phyloP scores from a whole-genome alignment of 2,329 filamentous ascomycete genomes.

The Curvularia verruculosa region DNA sequence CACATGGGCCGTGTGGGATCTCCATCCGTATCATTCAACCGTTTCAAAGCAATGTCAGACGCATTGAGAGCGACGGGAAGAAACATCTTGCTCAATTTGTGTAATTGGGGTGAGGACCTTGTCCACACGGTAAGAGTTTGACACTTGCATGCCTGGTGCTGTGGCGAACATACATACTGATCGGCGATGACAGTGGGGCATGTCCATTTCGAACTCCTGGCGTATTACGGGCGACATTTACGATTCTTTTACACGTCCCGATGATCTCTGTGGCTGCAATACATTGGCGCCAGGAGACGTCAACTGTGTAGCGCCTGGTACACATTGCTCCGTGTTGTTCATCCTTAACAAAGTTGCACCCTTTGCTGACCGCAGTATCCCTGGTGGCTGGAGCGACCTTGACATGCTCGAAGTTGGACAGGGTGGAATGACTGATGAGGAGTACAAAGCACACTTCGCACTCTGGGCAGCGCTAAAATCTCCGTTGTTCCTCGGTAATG shows the following conservation, averaged over 20 bases:
- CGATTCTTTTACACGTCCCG: conserved; percentile 38
- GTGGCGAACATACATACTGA: conserved; percentile 6
- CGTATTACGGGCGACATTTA: conserved; percentile 41
- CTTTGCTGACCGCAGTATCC: conserved; percentile 35
- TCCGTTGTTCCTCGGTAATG: conserved; percentile 53
- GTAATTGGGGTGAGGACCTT: conserved; percentile 46
- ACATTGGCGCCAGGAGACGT: conserved; percentile 31
- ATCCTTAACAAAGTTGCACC: conserved; percentile 40
- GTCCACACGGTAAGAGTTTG: conserved; percentile 31
- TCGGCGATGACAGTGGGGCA: conserved; percentile 36
- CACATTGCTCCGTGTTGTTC: conserved; percentile 37
- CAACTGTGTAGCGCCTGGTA: conserved; percentile 35
- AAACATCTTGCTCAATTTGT: conserved; percentile 39
- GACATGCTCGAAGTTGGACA: conserved; percentile 43
- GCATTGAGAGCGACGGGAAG: conserved; percentile 31
- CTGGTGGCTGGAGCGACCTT: conserved; percentile 40
- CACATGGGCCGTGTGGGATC: conserved; percentile 38
- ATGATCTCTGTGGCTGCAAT: conserved; percentile 36
- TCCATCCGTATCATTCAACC: conserved; percentile 33
- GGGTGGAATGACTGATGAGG: conserved; percentile 37
- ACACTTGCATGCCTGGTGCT: neutral
- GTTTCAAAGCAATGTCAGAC: conserved; percentile 38
- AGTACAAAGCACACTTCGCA: conserved; percentile 51
- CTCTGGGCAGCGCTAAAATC: conserved; percentile 52
- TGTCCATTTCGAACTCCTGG: conserved; percentile 45